A percentile compares a stretch with the other conserved stretches of the same genome.
phyloP scores from a whole-genome alignment of 2,329 filamentous ascomycete species.

The Pestalotiopsis sp. region DNA sequence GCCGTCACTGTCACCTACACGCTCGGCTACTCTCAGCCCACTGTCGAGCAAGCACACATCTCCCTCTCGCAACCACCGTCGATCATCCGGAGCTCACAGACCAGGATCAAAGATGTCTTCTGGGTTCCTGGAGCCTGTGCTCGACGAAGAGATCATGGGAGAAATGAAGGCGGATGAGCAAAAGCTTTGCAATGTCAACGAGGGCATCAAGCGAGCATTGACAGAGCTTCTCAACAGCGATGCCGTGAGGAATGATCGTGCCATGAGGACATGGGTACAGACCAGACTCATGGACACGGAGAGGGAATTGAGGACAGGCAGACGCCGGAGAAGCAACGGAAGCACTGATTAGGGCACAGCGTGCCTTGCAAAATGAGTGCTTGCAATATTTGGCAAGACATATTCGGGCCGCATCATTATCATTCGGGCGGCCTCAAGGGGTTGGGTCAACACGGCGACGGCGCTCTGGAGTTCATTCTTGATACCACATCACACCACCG shows the following conservation, averaged over 20 bases:
- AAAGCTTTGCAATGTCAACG: constrained; percentile 59
- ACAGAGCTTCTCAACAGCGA: constrained; percentile 66
- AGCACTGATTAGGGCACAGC: constrained; percentile 23
- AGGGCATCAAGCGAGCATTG: constrained; percentile 63
- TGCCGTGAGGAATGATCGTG: constrained; percentile 51
- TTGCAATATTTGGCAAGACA: too few species aligned
- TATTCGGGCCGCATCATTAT: neutral
- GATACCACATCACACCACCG: constrained; percentile 4
- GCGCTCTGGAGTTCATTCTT: neutral
- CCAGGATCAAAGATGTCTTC: neutral
- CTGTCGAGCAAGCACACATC: constrained; percentile 41
- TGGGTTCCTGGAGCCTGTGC: constrained; percentile 38
- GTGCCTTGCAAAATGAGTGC: neutral
- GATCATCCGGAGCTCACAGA: constrained; percentile 23
- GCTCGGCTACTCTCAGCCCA: constrained; percentile 53
- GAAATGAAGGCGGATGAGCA: constrained; percentile 57
- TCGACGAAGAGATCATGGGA: constrained; percentile 50
- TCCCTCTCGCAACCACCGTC: constrained; percentile 34
- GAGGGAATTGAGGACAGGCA: constrained; percentile 57
- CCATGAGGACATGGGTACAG: constrained; percentile 62
- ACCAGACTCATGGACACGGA: constrained; percentile 63
- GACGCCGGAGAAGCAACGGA: constrained; percentile 49
- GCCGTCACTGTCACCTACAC: constrained; percentile 62
- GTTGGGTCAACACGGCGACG: neutral
- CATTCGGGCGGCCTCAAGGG: neutral